Percentiles rank a stretch among this genome's conserved stretches.
These are phyloP conservation scores for Trichaptum fuscoviolaceum DNA, from an alignment of 768 basidiomycete species.

Conservation along the genomic window DNA sequence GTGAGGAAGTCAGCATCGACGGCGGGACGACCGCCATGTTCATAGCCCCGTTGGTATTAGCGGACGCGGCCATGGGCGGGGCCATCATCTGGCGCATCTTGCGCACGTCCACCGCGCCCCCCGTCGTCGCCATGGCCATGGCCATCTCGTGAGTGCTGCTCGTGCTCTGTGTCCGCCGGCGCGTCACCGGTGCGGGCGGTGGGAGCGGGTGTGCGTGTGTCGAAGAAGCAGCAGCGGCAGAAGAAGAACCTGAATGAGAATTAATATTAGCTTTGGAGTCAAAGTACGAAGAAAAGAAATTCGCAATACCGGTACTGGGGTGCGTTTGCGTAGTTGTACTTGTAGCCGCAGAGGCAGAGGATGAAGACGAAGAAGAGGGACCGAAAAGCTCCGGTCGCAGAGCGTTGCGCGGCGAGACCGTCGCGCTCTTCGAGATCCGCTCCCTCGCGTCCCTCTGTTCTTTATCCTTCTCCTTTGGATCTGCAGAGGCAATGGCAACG, in stretches of 20 bases:
- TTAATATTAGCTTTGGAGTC: not conserved
- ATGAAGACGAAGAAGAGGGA: not conserved
- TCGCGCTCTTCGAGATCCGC: slow-evolving; percentile 3
- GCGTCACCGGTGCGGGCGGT: not conserved
- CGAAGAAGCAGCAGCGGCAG: no score
- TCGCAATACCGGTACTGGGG: no score
- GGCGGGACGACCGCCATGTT: slow-evolving; percentile 4
- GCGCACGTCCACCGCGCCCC: not conserved
- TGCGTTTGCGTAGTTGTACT: not conserved
- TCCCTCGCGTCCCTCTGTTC: not conserved
- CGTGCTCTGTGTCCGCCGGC: slow-evolving; percentile 2
- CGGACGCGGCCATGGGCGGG: not conserved
- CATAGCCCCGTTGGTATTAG: not conserved
- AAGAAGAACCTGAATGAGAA: no score
- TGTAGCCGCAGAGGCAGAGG: not conserved
- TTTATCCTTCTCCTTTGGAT: not conserved
- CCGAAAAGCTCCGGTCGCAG: slow-evolving; percentile 3
- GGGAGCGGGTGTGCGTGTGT: not conserved
- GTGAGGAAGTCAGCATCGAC: not conserved
- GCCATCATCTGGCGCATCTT: slow-evolving; percentile 1
- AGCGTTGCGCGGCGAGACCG: not conserved
- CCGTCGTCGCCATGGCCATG: not conserved
- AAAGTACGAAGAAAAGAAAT: no score
- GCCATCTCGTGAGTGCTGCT: slow-evolving; percentile 3
- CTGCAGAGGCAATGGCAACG: not conserved